Evolutionary conservation across 2,329 filamentous ascomycete genomes (phyloP).

Genomic region (Aspergillus sergii): DNA sequence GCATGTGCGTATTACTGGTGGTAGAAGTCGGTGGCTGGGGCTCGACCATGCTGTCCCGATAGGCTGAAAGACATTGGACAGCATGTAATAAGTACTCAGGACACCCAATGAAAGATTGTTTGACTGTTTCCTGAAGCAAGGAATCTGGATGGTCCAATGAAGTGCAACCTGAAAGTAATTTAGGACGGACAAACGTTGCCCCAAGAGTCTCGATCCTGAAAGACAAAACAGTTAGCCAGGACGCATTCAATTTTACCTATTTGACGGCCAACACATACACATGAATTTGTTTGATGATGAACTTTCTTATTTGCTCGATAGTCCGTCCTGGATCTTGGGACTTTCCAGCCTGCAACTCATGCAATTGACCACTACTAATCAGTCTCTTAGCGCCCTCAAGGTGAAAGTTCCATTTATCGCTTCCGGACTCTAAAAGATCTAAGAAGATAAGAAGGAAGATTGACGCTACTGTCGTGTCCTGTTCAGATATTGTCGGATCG

Average conservation of each 20-base stretch:
- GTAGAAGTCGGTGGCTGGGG: constrained; percentile 5
- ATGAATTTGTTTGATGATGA: constrained; percentile 35
- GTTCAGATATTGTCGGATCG: constrained; percentile 14
- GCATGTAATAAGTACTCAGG: constrained; percentile 35
- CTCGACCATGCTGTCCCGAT: constrained; percentile 27
- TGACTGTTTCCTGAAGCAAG: constrained; percentile 29
- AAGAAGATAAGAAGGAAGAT: constrained; percentile 38
- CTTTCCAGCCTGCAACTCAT: constrained; percentile 11
- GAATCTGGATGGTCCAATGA: constrained; percentile 16
- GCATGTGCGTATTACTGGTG: constrained; percentile 8
- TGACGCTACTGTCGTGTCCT: constrained; percentile 36
- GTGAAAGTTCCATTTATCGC: constrained; percentile 38
- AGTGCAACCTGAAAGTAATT: constrained; percentile 28
- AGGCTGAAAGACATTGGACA: constrained; percentile 30
- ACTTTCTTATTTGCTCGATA: constrained; percentile 29
- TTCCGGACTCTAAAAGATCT: constrained; percentile 36
- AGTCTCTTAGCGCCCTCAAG: constrained; percentile 35
- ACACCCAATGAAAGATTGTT: constrained; percentile 40
- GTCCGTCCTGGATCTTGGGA: constrained; percentile 29
- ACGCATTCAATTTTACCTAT: background rate
- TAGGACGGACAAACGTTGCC: constrained; percentile 35
- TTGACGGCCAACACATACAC: constrained; percentile 21
- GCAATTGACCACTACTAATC: constrained; percentile 22
- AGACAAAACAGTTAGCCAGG: background rate
- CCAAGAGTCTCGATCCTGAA: constrained; percentile 38